Percentiles rank a stretch among this genome's conserved stretches.
These are phyloP conservation scores for Marasmius sp. DNA, from an alignment of 1,284 basidiomycete genomes.

Conservation along the genomic window DNA sequence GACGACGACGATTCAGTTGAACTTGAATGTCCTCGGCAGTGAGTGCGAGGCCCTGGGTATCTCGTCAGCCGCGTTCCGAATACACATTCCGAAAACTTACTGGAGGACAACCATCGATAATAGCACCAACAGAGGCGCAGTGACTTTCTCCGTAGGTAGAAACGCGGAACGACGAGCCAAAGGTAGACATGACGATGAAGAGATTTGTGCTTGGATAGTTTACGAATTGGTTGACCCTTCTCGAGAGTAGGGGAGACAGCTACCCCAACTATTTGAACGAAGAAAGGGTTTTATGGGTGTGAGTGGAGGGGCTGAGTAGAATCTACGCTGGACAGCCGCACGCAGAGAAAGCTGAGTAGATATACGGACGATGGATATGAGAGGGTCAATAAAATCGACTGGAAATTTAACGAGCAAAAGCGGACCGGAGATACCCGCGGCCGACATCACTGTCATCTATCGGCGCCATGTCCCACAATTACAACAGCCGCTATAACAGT, in stretches of 20 bases:
- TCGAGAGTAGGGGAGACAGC: background rate
- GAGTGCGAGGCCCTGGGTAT: slow-evolving; percentile 76
- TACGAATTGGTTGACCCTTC: background rate
- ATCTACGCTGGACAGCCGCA: background rate
- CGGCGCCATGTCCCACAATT: no score
- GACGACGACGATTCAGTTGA: slow-evolving; percentile 89
- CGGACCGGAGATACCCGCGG: background rate
- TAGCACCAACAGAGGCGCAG: slow-evolving; percentile 95
- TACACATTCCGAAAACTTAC: slow-evolving; percentile 43
- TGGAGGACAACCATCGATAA: slow-evolving; percentile 96
- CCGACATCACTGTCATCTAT: background rate
- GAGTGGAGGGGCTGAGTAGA: background rate
- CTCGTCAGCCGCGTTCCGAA: slow-evolving; percentile 3
- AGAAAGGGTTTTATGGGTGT: background rate
- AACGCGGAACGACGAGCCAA: slow-evolving; percentile 88
- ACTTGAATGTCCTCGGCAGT: slow-evolving; percentile 85
- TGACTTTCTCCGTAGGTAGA: slow-evolving; percentile 99
- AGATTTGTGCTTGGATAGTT: background rate
- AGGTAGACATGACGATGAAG: slow-evolving; percentile 79
- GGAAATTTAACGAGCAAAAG: background rate
- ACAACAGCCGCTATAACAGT: no score
- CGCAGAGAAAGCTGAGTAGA: background rate
- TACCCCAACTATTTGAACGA: background rate
- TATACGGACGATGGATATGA: background rate
- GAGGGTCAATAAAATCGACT: background rate